These are phyloP conservation scores for Lentinus tigrinus DNA, from an alignment of 768 basidiomycete genomes.

Conservation along the genomic window DNA sequence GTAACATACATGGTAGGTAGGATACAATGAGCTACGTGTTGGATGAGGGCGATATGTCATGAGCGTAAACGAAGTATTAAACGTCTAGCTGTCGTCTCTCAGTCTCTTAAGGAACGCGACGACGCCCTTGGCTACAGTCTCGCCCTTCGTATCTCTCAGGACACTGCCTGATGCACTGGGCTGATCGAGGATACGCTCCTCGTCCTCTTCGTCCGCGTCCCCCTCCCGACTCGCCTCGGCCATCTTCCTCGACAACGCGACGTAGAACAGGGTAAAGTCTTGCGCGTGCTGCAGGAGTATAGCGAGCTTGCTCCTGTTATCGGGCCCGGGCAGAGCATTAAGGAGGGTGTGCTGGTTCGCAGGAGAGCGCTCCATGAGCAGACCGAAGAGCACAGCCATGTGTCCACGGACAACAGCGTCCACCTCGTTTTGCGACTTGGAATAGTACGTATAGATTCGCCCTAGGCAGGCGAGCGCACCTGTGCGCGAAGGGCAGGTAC, in stretches of 20 bases:
- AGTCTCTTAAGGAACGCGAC: slow-evolving; percentile 53
- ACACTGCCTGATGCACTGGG: slow-evolving; percentile 2
- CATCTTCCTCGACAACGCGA: slow-evolving; percentile 30
- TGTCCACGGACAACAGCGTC: slow-evolving; percentile 65
- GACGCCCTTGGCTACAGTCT: slow-evolving; percentile 38
- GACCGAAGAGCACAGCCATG: slow-evolving; percentile 69
- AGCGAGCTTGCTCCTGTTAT: slow-evolving; percentile 29
- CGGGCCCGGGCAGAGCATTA: slow-evolving; percentile 35
- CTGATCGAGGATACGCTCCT: slow-evolving; percentile 3
- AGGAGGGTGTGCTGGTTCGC: slow-evolving; percentile 34
- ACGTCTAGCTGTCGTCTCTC: slow-evolving; percentile 8
- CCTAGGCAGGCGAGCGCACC: slow-evolving; percentile 52
- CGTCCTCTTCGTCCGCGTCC: slow-evolving; percentile 7
- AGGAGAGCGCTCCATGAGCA: slow-evolving; percentile 38
- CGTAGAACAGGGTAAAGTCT: slow-evolving; percentile 43
- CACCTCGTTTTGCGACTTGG: slow-evolving; percentile 28
- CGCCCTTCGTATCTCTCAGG: slow-evolving; percentile 26
- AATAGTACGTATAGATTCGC: slow-evolving; percentile 45
- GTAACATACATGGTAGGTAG: too few relatives aligned
- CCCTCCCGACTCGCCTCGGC: slow-evolving; percentile 11
- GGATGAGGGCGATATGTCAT: too few relatives aligned
- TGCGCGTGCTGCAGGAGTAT: slow-evolving; percentile 36
- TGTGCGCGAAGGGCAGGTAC: slow-evolving; percentile 47
- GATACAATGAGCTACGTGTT: too few relatives aligned
- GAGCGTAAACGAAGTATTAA: too few relatives aligned